These are phyloP conservation scores for Fraxinus quadrangulata DNA, from an alignment of 257 asterid genomes.

Conservation along the genomic window DNA sequence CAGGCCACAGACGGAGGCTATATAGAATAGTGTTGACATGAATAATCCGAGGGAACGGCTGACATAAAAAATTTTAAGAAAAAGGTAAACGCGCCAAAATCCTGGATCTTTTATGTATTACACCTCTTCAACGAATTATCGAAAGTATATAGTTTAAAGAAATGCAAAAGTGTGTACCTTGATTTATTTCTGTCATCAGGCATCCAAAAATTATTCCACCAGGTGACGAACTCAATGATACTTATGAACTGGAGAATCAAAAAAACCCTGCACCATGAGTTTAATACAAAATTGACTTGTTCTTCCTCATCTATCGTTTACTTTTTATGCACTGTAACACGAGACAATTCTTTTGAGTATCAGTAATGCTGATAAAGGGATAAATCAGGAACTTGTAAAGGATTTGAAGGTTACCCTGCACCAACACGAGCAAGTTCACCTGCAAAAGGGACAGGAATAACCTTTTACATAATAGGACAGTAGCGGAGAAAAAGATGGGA, in stretches of 20 bases:
- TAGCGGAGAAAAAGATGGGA: not conserved
- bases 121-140: not conserved
- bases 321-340: not conserved
- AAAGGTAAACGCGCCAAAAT: not conserved
- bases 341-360: not conserved
- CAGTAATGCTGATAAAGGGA: not conserved
- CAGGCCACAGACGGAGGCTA: slow-evolving; percentile 69
- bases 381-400: not conserved
- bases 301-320: not conserved
- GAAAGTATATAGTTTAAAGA: not conserved
- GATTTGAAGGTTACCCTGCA: slow-evolving; percentile 71
- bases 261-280: slow-evolving; percentile 55
- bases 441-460: slow-evolving; percentile 31
- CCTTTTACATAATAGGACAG: not conserved
- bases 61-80: slow-evolving; percentile 1
- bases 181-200: slow-evolving; percentile 58
- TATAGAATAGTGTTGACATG: slow-evolving; percentile 80
- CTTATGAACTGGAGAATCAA: slow-evolving; percentile 85
- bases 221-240: slow-evolving; percentile 82
- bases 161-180: slow-evolving; percentile 40
- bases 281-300: not conserved
- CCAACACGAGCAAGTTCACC: slow-evolving; percentile 94
- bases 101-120: not conserved
- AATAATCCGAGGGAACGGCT: slow-evolving; percentile 79
- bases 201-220: slow-evolving; percentile 98